Evolutionary conservation across 805 yeast species (phyloP).

Genomic region (Kodamaea sagamina): DNA sequence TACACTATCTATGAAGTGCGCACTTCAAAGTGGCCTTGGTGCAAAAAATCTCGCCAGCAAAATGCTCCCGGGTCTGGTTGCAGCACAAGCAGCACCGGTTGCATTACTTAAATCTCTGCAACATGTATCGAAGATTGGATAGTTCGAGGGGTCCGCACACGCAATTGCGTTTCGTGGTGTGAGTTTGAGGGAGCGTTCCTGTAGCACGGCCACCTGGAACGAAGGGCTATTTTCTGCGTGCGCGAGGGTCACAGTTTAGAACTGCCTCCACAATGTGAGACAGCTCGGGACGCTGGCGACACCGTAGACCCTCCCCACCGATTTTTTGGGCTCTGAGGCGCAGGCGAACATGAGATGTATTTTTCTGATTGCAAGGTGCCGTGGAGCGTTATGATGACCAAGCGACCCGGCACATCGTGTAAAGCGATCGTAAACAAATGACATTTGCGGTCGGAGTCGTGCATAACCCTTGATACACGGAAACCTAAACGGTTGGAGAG

Average conservation of each 20-base stretch:
- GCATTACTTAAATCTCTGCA: too few relatives aligned
- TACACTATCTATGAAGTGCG: too few relatives aligned
- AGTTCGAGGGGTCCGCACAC: not conserved
- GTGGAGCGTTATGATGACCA: conserved; percentile 3
- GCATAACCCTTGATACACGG: conserved; percentile 6
- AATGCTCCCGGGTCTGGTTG: too few relatives aligned
- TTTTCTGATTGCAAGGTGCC: conserved; percentile 4
- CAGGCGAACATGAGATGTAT: not conserved
- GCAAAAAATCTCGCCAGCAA: too few relatives aligned
- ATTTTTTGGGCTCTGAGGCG: not conserved
- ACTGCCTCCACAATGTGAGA: too few relatives aligned
- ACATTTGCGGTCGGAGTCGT: conserved; percentile 3
- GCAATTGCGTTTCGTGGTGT: not conserved
- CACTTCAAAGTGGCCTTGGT: too few relatives aligned
- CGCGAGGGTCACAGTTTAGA: too few relatives aligned
- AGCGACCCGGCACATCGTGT: not conserved
- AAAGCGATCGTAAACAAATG: conserved; percentile 2
- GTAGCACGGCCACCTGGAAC: too few relatives aligned
- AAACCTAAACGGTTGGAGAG: conserved; percentile 5
- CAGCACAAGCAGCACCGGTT: too few relatives aligned
- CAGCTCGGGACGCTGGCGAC: too few relatives aligned
- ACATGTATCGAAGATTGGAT: not conserved
- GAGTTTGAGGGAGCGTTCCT: not conserved
- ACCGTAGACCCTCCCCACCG: too few relatives aligned
- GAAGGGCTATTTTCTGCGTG: too few relatives aligned